Evolutionary conservation across 2,329 filamentous ascomycete species (phyloP), one percentile per base, ranked within the genome.

Genomic region (Metarhizium robertsii): DNA sequence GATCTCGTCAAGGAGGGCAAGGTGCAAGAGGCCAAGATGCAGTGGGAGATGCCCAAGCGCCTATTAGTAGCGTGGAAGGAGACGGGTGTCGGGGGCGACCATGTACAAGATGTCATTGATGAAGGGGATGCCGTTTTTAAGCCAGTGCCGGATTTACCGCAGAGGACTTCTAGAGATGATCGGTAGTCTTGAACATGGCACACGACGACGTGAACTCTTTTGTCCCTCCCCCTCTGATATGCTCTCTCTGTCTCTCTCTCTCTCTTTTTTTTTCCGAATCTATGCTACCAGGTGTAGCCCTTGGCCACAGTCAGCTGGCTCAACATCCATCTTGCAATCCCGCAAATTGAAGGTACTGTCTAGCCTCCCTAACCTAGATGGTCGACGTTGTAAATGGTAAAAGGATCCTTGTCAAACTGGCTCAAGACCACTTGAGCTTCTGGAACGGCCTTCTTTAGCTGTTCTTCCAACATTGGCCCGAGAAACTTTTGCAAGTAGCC

Each of bases 381-480:
- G 16, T 66, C 64, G 40, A 81, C 70, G 58, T 79, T 76, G 60
- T 90, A 78, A 57, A 96, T 87, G 53, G 86, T 86, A 72, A 91
- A 99, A 0, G 94, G 94, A 77, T 99, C 94, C 57, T 83, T 79
- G 71, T 99, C 94, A 47, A 78, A 78, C 67, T 87, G 79, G 70
- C 92, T 96, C 51, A 95, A 82, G 56, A 86, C 69, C 14, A 97
- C 85, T 55, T 81, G 75, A 18, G 85, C 80, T 25, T 75, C 73
- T 2, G 65, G 62, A 45, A 68, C 67, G 60, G 80, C 78, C 51
- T 75, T 71, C 53, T 71, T 73, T 38, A 96, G 70, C 57, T 75
- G 71, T 43, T 75, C 74, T 62, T 84, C 75, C 63, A 96, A 72
- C 68, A 84, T 82, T 18, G 76, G 75, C 63, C 79, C 79, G 73